Percentiles rank a stretch among this genome's conserved stretches.
phyloP scores from a whole-genome alignment of 352 stramenopile genomes.

The Globisporangium cystogenes region DNA sequence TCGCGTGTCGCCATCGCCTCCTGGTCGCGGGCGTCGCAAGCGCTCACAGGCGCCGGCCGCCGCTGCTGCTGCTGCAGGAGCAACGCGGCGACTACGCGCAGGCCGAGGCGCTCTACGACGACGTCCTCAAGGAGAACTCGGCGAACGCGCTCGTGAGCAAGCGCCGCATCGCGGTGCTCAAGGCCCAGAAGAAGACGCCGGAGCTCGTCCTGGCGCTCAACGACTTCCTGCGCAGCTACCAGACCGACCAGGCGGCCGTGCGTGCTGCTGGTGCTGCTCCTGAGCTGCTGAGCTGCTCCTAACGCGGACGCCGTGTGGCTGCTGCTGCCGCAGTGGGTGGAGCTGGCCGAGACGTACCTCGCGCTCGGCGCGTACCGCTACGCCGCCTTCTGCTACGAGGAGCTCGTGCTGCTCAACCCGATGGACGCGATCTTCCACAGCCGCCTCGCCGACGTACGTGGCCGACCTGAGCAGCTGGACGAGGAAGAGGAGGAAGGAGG shows the following conservation, averaged over 20 bases:
- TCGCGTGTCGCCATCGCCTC: too few relatives aligned
- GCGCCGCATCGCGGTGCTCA: slow-evolving; percentile 58
- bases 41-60: too few relatives aligned
- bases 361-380: slow-evolving; percentile 46
- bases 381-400: slow-evolving; percentile 69
- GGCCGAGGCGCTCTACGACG: slow-evolving; percentile 50
- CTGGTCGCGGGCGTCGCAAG: too few relatives aligned
- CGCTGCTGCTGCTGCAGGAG: slow-evolving; percentile 20
- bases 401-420: slow-evolving; percentile 64
- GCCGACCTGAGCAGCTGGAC: not conserved
- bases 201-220: slow-evolving; percentile 55
- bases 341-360: slow-evolving; percentile 56
- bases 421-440: slow-evolving; percentile 61
- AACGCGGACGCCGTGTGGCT: not conserved
- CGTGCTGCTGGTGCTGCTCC: slow-evolving; percentile 6
- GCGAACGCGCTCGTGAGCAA: slow-evolving; percentile 58
- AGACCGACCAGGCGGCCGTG: slow-evolving; percentile 47
- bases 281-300: too few relatives aligned
- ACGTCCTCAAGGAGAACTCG: slow-evolving; percentile 49
- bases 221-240: slow-evolving; percentile 49
- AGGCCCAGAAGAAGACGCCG: slow-evolving; percentile 54
- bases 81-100: slow-evolving; percentile 47
- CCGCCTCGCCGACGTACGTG: slow-evolving; percentile 49
- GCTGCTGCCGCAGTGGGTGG: slow-evolving; percentile 38
- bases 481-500: too few relatives aligned